Percentiles rank a stretch among this genome's conserved stretches.
phyloP scores from a whole-genome alignment of 83 land plant species.

The Picea abies region DNA sequence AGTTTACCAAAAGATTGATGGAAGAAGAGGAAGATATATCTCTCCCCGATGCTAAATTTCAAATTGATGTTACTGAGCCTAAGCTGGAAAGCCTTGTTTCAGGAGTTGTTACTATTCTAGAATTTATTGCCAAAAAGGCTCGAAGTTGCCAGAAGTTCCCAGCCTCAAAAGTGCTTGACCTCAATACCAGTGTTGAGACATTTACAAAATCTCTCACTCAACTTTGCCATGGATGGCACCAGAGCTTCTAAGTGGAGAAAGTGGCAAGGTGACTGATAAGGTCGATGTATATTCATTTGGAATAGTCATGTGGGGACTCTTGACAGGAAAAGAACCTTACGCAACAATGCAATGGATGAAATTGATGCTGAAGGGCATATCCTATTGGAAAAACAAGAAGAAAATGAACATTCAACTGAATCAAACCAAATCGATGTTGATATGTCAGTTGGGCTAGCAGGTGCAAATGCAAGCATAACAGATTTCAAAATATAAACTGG shows the following conservation, averaged over 20 bases:
- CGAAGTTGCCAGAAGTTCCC: conserved; percentile 14
- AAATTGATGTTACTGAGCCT: conserved; percentile 14
- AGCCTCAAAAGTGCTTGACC: conserved; percentile 27
- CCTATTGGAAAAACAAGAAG: neutral
- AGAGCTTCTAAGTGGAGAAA: too few species aligned
- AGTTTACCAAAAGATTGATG: neutral
- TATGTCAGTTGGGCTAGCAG: neutral
- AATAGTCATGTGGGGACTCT: too few species aligned
- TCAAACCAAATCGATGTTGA: neutral
- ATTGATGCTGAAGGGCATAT: neutral
- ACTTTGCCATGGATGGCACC: too few species aligned
- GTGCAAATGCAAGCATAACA: neutral
- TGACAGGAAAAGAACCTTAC: too few species aligned
- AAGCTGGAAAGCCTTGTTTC: conserved; percentile 37
- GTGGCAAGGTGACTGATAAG: too few species aligned
- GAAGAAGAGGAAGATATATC: neutral
- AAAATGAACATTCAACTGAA: neutral
- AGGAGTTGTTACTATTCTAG: conserved; percentile 47
- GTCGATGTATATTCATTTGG: too few species aligned
- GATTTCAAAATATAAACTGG: neutral
- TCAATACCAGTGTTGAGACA: conserved; percentile 28
- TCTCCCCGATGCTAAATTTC: neutral
- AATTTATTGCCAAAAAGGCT: conserved; percentile 46
- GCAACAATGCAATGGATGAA: neutral
- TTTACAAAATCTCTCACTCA: conserved; percentile 37